A percentile compares a stretch with the other conserved stretches of the same genome.
phyloP scores from a whole-genome alignment of 2,329 filamentous ascomycete genomes.

The Corniculantispora saksenae region DNA sequence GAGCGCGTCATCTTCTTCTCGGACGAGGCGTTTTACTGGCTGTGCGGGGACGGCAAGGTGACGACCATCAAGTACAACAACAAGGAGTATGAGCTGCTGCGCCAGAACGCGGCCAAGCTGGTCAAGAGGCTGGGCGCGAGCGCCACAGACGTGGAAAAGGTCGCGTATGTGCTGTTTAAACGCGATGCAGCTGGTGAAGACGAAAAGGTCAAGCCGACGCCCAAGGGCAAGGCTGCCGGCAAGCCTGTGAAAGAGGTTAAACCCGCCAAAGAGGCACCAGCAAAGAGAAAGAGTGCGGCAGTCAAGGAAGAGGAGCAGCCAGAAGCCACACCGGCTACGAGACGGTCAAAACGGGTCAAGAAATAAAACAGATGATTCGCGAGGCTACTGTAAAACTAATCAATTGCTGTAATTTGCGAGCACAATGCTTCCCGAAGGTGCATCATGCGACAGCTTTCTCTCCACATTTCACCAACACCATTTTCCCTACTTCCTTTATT shows the following conservation, averaged over 20 bases:
- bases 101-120: constrained; percentile 37
- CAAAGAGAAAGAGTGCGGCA: constrained; percentile 3
- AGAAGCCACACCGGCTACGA: not conserved
- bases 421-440: not conserved
- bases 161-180: constrained; percentile 68
- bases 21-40: constrained; percentile 77
- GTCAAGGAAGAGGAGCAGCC: not conserved
- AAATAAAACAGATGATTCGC: constrained; percentile 5
- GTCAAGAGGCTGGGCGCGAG: constrained; percentile 54
- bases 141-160: constrained; percentile 67
- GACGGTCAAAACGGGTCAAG: constrained; percentile 17
- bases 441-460: not conserved
- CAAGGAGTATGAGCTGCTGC: constrained; percentile 67
- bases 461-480: not conserved
- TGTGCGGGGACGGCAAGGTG: constrained; percentile 51
- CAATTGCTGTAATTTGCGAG: not conserved
- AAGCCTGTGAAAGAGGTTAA: not conserved
- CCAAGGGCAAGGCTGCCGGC: not conserved
- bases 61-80: constrained; percentile 62
- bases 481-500: not conserved
- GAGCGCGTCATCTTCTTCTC: constrained; percentile 70
- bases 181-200: constrained; percentile 22
- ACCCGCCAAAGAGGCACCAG: not conserved
- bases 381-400: constrained; percentile 12
- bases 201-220: not conserved